phyloP scores from a whole-genome alignment of 2,329 filamentous ascomycete genomes.

The Phyllosticta ampelicida region DNA sequence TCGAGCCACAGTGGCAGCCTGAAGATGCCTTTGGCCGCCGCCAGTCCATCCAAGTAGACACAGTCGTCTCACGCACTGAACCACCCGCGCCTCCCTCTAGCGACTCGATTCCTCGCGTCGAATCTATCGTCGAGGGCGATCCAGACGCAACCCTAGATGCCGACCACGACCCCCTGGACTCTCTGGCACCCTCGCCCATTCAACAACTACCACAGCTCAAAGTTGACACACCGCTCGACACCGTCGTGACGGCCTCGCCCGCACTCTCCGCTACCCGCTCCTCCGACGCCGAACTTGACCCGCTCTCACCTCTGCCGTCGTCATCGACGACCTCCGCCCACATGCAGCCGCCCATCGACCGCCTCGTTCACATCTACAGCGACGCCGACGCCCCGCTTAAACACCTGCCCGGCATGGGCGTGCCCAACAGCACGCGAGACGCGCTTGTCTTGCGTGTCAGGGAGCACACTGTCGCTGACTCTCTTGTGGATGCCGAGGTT shows the following conservation, averaged over 20 bases:
- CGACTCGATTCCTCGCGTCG: not conserved
- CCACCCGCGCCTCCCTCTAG: not conserved
- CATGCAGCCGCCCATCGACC: not conserved
- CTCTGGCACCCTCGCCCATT: not conserved
- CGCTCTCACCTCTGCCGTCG: not conserved
- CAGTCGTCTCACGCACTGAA: not conserved
- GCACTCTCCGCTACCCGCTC: not conserved
- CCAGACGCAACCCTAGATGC: not conserved
- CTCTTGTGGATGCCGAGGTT: not conserved
- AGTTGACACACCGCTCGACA: not conserved
- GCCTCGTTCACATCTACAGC: not conserved
- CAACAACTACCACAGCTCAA: not conserved
- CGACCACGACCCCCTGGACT: not conserved
- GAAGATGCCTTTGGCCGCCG: not conserved
- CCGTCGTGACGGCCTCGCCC: not conserved
- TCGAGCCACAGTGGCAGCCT: not conserved
- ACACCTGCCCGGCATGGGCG: conserved; percentile 9
- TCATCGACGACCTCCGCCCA: not conserved
- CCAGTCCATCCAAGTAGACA: not conserved
- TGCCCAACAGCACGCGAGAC: conserved; percentile 1
- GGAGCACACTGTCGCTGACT: not conserved
- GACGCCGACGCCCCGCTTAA: not conserved
- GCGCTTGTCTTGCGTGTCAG: not conserved
- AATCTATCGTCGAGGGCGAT: not conserved
- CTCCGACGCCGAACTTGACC: not conserved